Evolutionary conservation across 805 yeast species (phyloP), one percentile per base, ranked within the genome.

Genomic region (Myxozyma udenii): DNA sequence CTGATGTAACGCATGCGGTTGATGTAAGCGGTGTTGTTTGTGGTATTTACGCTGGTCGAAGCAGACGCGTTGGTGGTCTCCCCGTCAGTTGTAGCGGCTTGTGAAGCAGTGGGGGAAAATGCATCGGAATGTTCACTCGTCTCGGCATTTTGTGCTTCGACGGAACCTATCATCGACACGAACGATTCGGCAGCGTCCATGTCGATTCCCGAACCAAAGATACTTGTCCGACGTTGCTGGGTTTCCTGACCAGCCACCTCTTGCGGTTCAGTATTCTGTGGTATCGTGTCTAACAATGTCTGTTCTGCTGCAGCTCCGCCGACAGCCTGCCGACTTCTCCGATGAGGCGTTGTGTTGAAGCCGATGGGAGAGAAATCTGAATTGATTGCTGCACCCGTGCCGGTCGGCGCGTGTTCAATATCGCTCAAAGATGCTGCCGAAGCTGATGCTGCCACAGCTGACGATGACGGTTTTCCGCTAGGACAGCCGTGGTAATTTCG

Each of bases 401-500:
- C 16, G 23, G 19, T 35, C 30, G 41, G 25, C 39, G 25, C 23
- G 5, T 11, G 11, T 18, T 14, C 24, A 6, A 5, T 7, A 11
- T 3, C 14, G n/a, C n/a, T 19, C 5, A 4, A 19, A 24, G 22
- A 7, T 4, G 36, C 46, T 14, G 24, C n/a, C 1, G 28, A 7
- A 3, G 21, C 19, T 16, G 19, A 19, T 7, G 21, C 21, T 4
- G 36, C 6, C 22, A 16, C 22, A 2, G 43, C 16, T 14, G 22
- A 44, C 7, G 21, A 12, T n/a, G n/a, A n/a, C n/a, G n/a, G n/a
- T n/a, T n/a, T n/a, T n/a, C n/a, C n/a, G 16, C 37, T 26, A 26
- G 41, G 51, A 11, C 45, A 40, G 39, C 53, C 57, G 35, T 53
- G 59, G 37, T 52, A 55, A 32, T 48, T 14, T 14, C 59, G 33